A percentile compares a stretch with the other conserved stretches of the same genome.
These are phyloP conservation scores for Megacollybia marginata DNA, from an alignment of 768 basidiomycete genomes.

Conservation along the genomic window DNA sequence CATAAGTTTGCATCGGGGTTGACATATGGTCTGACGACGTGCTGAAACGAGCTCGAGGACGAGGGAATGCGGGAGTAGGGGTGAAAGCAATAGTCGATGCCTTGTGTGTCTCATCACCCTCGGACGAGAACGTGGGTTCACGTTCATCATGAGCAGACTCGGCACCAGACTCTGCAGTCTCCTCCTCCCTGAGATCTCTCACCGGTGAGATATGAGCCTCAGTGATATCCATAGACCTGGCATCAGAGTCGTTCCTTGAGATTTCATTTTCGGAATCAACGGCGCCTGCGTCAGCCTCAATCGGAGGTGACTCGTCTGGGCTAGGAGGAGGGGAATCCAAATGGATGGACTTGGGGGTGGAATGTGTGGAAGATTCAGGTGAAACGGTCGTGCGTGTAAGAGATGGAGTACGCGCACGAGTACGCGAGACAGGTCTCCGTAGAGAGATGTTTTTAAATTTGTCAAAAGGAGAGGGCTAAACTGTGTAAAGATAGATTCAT, in stretches of 20 bases:
- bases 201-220: conserved; percentile 42
- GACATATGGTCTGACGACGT: conserved; percentile 34
- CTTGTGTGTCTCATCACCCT: conserved; percentile 35
- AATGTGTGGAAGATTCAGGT: conserved; percentile 50
- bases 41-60: conserved; percentile 55
- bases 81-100: conserved; percentile 43
- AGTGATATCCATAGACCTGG: conserved; percentile 39
- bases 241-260: conserved; percentile 3
- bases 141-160: conserved; percentile 11
- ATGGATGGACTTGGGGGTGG: conserved; percentile 53
- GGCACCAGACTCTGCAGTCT: background rate
- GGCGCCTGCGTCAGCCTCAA: conserved; percentile 19
- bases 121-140: conserved; percentile 72
- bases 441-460: conserved; percentile 58
- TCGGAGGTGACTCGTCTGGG: conserved; percentile 38
- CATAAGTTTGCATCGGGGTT: conserved; percentile 22
- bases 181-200: conserved; percentile 12
- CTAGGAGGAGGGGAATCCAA: conserved; percentile 33
- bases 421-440: conserved; percentile 41
- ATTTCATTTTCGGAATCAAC: conserved; percentile 5
- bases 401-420: conserved; percentile 49
- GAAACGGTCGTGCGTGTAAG: conserved; percentile 57
- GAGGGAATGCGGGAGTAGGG: conserved; percentile 62
- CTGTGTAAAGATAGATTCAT: background rate
- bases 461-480: conserved; percentile 52